Percentiles rank a stretch among this genome's conserved stretches.
phyloP scores from a whole-genome alignment of 2,329 filamentous ascomycete species.

The Lasiodiplodia citricola region DNA sequence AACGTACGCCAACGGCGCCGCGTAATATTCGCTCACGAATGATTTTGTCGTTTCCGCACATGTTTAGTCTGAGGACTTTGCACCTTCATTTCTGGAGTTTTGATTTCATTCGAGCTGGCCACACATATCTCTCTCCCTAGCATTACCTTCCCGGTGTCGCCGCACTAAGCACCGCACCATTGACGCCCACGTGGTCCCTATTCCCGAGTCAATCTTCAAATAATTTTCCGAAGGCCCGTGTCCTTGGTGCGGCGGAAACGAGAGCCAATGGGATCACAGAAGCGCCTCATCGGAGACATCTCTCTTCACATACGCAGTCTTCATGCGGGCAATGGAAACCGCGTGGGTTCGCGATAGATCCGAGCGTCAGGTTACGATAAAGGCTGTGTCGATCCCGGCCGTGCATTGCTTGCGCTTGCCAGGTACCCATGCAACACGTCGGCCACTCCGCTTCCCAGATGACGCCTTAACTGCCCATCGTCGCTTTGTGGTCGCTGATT shows the following conservation, averaged over 20 bases:
- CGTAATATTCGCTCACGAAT: too few relatives aligned
- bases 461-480: neutral
- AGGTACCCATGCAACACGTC: slow-evolving; percentile 10
- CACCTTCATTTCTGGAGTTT: neutral
- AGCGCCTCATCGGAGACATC: neutral
- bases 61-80: neutral
- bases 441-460: slow-evolving; percentile 7
- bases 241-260: neutral
- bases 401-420: slow-evolving; percentile 6
- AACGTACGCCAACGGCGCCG: neutral
- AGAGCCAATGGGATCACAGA: slow-evolving; percentile 4
- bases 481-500: neutral
- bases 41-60: neutral
- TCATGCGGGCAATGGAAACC: neutral
- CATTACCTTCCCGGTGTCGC: neutral
- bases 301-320: neutral
- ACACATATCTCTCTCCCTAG: neutral
- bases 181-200: neutral
- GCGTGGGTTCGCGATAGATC: neutral
- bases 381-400: slow-evolving; percentile 14
- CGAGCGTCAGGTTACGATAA: slow-evolving; percentile 6
- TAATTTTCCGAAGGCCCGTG: neutral
- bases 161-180: neutral
- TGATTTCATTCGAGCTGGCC: neutral
- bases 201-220: neutral